Percentiles rank a stretch among this genome's conserved stretches.
Conservation (phyloP, 2,329 filamentous ascomycete genomes). For the Boeremia lycopersici region DNA sequence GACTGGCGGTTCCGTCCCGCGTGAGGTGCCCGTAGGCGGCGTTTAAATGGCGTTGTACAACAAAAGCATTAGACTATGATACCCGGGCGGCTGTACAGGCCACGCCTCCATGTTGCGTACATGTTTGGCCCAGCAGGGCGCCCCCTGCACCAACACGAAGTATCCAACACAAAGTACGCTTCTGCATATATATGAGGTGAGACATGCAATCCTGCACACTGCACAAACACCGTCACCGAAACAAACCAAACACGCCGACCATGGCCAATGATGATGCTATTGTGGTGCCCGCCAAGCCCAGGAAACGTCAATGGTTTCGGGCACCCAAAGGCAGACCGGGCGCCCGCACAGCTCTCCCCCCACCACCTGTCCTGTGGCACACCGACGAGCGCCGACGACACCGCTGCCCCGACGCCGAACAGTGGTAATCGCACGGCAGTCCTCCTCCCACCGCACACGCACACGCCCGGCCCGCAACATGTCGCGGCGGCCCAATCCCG, state of each 20-base stretch:
- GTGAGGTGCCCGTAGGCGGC: slow-evolving; percentile 22
- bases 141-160: slow-evolving; percentile 10
- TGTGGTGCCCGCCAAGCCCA: slow-evolving; percentile 4
- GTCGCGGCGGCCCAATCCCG: slow-evolving; percentile 81
- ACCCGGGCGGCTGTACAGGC: slow-evolving; percentile 7
- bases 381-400: slow-evolving; percentile 1
- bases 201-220: neutral
- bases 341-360: slow-evolving; percentile 2
- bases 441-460: neutral
- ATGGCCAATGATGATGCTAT: slow-evolving; percentile 12
- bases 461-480: slow-evolving; percentile 55
- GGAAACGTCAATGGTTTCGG: slow-evolving; percentile 14
- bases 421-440: neutral
- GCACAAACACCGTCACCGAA: neutral
- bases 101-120: slow-evolving; percentile 2
- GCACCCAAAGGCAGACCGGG: neutral
- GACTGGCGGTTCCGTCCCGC: slow-evolving; percentile 47
- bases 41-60: slow-evolving; percentile 6
- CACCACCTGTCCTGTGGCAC: slow-evolving; percentile 8
- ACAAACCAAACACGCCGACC: neutral
- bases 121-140: slow-evolving; percentile 6
- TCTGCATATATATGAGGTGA: neutral
- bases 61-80: slow-evolving; percentile 9
- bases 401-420: neutral
- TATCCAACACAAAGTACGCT: neutral